These are phyloP conservation scores for Thelephora aurantiotincta DNA, from an alignment of 768 basidiomycete genomes.

Conservation along the genomic window DNA sequence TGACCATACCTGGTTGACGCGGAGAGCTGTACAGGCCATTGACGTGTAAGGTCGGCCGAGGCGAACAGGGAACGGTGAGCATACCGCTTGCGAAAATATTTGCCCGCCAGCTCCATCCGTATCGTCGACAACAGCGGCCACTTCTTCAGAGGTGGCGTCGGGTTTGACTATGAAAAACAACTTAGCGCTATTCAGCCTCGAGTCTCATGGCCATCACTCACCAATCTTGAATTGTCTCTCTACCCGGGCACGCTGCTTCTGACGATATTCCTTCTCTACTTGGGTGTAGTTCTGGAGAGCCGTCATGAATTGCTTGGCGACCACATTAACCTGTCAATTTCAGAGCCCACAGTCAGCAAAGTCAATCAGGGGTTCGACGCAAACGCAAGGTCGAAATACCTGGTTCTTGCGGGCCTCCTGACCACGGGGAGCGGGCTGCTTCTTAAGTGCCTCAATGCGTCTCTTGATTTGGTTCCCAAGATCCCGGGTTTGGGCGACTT, in stretches of 20 bases:
- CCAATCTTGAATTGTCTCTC: slow-evolving; percentile 84
- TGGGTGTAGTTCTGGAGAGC: slow-evolving; percentile 76
- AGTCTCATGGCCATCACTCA: slow-evolving; percentile 15
- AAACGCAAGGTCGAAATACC: slow-evolving; percentile 21
- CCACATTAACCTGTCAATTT: slow-evolving; percentile 27
- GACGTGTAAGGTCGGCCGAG: not conserved
- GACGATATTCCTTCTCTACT: slow-evolving; percentile 68
- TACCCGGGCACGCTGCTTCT: slow-evolving; percentile 68
- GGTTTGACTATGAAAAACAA: slow-evolving; percentile 55
- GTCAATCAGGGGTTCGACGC: not conserved
- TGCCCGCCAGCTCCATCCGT: slow-evolving; percentile 54
- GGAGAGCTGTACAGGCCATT: slow-evolving; percentile 34
- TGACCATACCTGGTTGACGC: slow-evolving; percentile 74
- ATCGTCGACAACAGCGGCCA: slow-evolving; percentile 76
- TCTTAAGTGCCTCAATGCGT: slow-evolving; percentile 58
- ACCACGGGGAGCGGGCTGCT: slow-evolving; percentile 44
- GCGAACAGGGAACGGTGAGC: slow-evolving; percentile 6
- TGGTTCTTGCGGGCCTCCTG: slow-evolving; percentile 69
- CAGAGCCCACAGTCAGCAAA: slow-evolving; percentile 38
- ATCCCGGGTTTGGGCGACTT: slow-evolving; percentile 59
- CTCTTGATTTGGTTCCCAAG: slow-evolving; percentile 57
- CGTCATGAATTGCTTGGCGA: slow-evolving; percentile 47
- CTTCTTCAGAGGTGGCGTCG: slow-evolving; percentile 81
- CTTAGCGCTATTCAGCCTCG: not conserved
- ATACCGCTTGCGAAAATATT: slow-evolving; percentile 81